Base-by-base conservation (phyloP, 2,329 filamentous ascomycete species). In the Albophoma yamanashiensis region DNA sequence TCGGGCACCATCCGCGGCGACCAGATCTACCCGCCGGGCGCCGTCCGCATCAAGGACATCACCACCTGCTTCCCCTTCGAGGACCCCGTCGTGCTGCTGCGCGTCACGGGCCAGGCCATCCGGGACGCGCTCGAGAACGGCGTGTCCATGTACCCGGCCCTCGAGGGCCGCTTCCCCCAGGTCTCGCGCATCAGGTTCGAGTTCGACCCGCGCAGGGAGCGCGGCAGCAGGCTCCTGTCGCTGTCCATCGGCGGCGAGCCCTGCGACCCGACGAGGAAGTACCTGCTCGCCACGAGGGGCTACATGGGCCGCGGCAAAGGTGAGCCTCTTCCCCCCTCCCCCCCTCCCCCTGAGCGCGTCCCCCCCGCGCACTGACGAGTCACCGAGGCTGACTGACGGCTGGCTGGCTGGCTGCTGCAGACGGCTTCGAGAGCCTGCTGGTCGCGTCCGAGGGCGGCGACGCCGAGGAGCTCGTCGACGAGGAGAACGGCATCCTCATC, bases 41-140 rank as follows among this genome's bases (percentile, higher is more conserved):
- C 92, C 0, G 76, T 96, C 9, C 79, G 87, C 31, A 76, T 96
- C 61, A 90, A 90, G 68, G 91, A 95, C 67, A 84, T 95, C n/a
- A 83, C 92, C 60, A 89, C 89, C 57, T 96, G 91, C 69, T 96
- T 96, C 65, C 92, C 92, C 0, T 96, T 97, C 66, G 92, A 96
- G 69, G 92, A 96, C 64, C 91, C 92, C 0, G 89, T 92, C 1
- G 88, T 96, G 0, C 84, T 95, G 4, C 78, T 96, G 62, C 83
- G 82, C 40, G 80, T 91, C 5, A 85, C 78, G 0, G 92, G 92
- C 0, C 79, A 84, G 66, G 88, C 87, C 1, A 84, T 97, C 39
- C 78, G 87, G 67, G 87, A 85, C n/a, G 92, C 92, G 0, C 73
- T 96, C 2, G 92, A 96, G 71, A 96, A 96, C 66, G 85, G 88